Evolutionary conservation across 257 asterid species (phyloP), one percentile per base, ranked within the genome.

Genomic region (Misopates orontium): DNA sequence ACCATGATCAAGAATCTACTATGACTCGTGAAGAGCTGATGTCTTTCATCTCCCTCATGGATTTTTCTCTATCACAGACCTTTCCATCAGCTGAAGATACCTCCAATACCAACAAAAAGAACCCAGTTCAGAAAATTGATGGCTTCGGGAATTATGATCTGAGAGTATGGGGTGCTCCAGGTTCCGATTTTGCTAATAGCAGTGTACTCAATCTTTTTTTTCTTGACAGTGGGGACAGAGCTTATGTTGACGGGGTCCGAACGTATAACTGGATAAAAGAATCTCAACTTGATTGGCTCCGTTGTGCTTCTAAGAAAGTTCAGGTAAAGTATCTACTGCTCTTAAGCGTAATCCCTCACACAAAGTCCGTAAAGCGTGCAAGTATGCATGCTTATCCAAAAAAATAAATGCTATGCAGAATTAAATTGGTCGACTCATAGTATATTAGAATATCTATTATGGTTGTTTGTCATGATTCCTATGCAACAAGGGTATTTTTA

Each of bases 1-100:
- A 93, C 71, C 99, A 93, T 60, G 99, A 90, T 67, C 99, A 93
- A 67, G 99, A 93, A 79, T 93, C 99, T 45, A 87, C 97, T 0
- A 83, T 93, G 97, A 84, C 78, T 63, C 97, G 99, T 45, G 87
- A 79, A 77, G 99, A 93, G 73, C 67, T 93, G 68, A 89, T 93
- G 96, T 77, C 82, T 64, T 86, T 93, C 87, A 73, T 93, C 66
- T 84, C 99, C 65, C 97, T 93, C 69, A 87, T 93, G 96, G 97
- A 93, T 75, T 90, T 66, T 77, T 90, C 99, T 71, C 41, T 93
- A 52, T 90, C 99, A 56, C 89, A 83, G 45, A 85, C 87, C 44
- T 86, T 70, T 73, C 99, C 99, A 4, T 69, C 90, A n/a, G 71
- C 61, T 25, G 81, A 78, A 70, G 78, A 76, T 36, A 50, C 42